phyloP scores from a whole-genome alignment of 2,329 filamentous ascomycete species.

The Orbilia brochopaga region DNA sequence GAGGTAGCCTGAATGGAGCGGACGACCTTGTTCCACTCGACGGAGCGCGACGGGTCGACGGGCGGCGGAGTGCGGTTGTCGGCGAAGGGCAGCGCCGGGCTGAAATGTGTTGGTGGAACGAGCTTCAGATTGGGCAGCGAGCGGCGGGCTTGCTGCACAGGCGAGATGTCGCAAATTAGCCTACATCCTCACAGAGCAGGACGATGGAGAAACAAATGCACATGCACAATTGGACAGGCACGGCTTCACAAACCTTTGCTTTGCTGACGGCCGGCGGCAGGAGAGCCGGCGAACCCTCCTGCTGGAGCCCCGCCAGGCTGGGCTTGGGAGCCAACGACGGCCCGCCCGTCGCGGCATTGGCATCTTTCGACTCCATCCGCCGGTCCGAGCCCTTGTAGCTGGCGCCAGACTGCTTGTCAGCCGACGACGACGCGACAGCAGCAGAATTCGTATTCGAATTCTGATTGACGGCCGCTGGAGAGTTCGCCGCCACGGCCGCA shows the following conservation, averaged over 20 bases:
- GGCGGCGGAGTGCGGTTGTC: conserved; percentile 37
- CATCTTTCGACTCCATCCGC: conserved; percentile 19
- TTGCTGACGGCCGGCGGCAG: conserved; percentile 14
- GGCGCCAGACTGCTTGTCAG: conserved; percentile 16
- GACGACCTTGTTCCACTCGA: conserved; percentile 50
- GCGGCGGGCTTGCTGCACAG: conserved; percentile 39
- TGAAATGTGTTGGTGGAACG: conserved; percentile 48
- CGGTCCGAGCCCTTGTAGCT: conserved; percentile 35
- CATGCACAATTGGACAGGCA: too few species aligned
- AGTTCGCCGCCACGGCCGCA: conserved; percentile 13
- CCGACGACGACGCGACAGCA: neutral
- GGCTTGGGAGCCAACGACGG: conserved; percentile 29
- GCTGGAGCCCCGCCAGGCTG: conserved; percentile 20
- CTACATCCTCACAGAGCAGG: neutral
- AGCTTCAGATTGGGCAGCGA: conserved; percentile 48
- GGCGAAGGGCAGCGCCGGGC: conserved; percentile 22
- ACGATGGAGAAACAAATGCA: conserved; percentile 3
- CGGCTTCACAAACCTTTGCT: conserved; percentile 31
- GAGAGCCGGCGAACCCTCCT: conserved; percentile 8
- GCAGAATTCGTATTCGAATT: conserved; percentile 25
- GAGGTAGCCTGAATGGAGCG: conserved; percentile 47
- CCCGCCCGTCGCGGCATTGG: conserved; percentile 4
- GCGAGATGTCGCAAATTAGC: conserved; percentile 7
- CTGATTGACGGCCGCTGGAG: conserved; percentile 8
- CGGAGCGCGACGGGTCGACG: conserved; percentile 46